Evolutionary conservation across 2,329 filamentous ascomycete genomes (phyloP), one percentile per base, ranked within the genome.

Genomic region (Chalaropsis thielavioides): DNA sequence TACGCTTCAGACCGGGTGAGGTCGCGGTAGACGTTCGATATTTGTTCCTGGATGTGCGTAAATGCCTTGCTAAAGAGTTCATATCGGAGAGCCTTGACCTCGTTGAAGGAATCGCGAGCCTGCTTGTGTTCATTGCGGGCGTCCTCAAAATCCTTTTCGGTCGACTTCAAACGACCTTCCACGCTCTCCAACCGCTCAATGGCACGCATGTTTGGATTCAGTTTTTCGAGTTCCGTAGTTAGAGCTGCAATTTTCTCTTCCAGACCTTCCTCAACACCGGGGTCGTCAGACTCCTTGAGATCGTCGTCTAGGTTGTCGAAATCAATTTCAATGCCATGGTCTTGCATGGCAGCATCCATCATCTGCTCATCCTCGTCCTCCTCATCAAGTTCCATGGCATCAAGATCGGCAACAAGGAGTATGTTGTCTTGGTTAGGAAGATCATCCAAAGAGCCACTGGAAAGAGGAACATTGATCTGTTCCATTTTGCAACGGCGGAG

Each of bases 31-130:
- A 97, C 94, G 63, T 89, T 85, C 38, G 86, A 87, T 70, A 99
- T 97, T 73, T 96, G 91, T 70, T 96, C 90, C 54, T 90, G 89
- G 72, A 99, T 99, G 74, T 99, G 94, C 22, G 83, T 81, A 76
- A 96, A 97, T 13, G 94, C 94, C 73, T 91, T 92, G 78, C 92
- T 94, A 81, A 99, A 99, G 38, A 96, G 83, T 68, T 95, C 89
- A 68, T 88, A 90, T 64, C 94, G 88, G 75, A 87, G 84, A 65
- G 88, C 82, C 76, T 92, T 94, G 68, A 96, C 81, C 22, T 84
- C 80, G 70, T 90, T 87, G 72, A 97, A 99, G 1, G 84, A 84
- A n/a, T 92, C 86, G 71, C 89, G 90, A 11, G 90, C 87, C 54
- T 80, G 82, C 64, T 87, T 87, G 64, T 89, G 88, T 27, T 84